Evolutionary conservation across 2,329 filamentous ascomycete genomes (phyloP), one percentile per base, ranked within the genome.

Genomic region (Phialemoniopsis sp.): DNA sequence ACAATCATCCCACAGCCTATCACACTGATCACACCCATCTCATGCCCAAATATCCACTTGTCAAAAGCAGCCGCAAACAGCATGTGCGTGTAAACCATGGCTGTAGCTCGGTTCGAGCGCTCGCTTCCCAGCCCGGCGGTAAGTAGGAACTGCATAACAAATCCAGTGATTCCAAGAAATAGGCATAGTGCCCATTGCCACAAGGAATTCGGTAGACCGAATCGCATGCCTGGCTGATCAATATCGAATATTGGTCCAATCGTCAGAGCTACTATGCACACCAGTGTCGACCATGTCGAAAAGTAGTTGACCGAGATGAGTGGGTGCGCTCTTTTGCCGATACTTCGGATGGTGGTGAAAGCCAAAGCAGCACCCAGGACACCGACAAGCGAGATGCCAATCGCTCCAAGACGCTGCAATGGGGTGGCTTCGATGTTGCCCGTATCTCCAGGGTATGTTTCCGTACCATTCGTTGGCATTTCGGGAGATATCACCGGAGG

Each of bases 251-350:
- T 29, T 14, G 75, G 68, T 0, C 65, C 68, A 5, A 70, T 69
- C 2, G 69, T 64, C 47, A 94, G 75, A 21, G 77, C 77, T 1
- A 78, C 50, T 3, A 73, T 56, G 32, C 82, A 82, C 35, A 95
- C 80, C 3, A 89, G 51, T 0, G 79, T 83, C 50, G 83, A 87
- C 65, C 78, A 83, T 1, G 70, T 66, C 4, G 81, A 80, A 53
- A 95, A 95, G 61, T 90, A 94, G 52, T 88, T 94, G 40, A 95
- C 87, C 3, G 79, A 85, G 13, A 95, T 80, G n/a, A 95, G 68
- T 0, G 89, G 79, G 56, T 95, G 88, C 0, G 86, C 85, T 19
- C 87, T 76, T 49, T 79, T 78, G 13, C 90, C 89, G 44, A 95
- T 91, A 61, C 85, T 80, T 13, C 89, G 76, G 46, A 95, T 85